Base-by-base conservation (phyloP, 129 eudicot genomes). In the Chrysanthemum seticuspe region DNA sequence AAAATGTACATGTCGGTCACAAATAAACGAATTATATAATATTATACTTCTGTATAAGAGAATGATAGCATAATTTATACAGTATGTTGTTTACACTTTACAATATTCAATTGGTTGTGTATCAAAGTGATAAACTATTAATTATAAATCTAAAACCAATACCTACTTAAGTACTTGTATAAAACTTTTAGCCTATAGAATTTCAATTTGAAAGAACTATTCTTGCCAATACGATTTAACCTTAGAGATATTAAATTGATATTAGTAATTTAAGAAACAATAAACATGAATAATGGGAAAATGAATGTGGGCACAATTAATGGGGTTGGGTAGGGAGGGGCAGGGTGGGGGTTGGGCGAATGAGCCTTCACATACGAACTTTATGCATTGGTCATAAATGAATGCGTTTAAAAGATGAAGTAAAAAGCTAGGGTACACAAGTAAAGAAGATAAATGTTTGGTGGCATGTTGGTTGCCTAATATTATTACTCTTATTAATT, bases 351-450 rank as follows among this genome's bases (percentile, higher is more conserved):
- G 68, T 68, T 59, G 69, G 81, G 64, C 9, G 70, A 71, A 2
- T 69, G 76, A 36, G 54, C 19, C 71, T 77, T 70, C 51, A 53
- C 70, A 47, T 29, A 50, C 3, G 12, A 25, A 62, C 68, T 57
- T 67, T 76, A n/a, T 27, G 13, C 4, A 62, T 63, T 56, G 44
- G 23, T 71, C 76, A 70, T 78, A 78, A 78, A 78, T 78, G 81
- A 78, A 68, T 78, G 76, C n/a, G 77, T 45, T 78, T 78, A 76
- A 72, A 71, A 63, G n/a, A 67, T 78, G 57, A 54, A 63, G 15
- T 3, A 40, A 60, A 70, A 40, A 71, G 72, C 67, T 2, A 71
- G 48, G 53, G 25, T 64, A 62, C 62, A 63, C 71, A 62, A 58
- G 76, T 70, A 62, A 62, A 77, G 31, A 62, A 62, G 25, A 10